Evolutionary conservation across 768 basidiomycete genomes (phyloP), one percentile per base, ranked within the genome.

Genomic region (Lactarius akahatsu): DNA sequence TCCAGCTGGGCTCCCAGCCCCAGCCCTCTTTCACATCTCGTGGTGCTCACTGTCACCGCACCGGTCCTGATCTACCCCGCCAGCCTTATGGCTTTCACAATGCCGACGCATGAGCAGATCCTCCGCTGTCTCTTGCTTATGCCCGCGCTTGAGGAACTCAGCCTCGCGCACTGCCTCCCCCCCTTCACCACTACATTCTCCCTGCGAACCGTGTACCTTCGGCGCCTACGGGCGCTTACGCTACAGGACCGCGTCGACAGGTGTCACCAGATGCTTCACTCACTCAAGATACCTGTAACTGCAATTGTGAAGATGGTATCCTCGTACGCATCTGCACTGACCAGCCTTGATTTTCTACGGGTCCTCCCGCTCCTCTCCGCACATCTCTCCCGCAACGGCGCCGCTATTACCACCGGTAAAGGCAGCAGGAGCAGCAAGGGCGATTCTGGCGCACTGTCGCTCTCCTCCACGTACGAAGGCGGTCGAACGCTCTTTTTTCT

Each of bases 121-220:
- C 38, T 67, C 50, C 57, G 59, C 30, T 67, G 50, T 20, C 23
- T 63, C 30, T 4, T 20, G 32, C 50, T 54, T 5, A 67, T 67
- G 62, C 66, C 66, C 1, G 61, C 32, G 9, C 52, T 67, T 16
- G 57, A 67, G 15, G 43, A 50, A 3, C 30, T 67, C 23, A 3
- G 16, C 20, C 66, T 67, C 16, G n/a, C 61, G 3, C 57, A 63
- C 41, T 67, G 62, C 41, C 66, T 67, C 52, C 57, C 66, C 23
- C 34, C 57, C 3, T n/a, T 59, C 57, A 34, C 57, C 7, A 10
- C 50, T 2, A 28, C 52, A 15, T 63, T 28, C 16, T 59, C 66
- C 1, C 26, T 50, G 20, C 57, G 62, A 2, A 47, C 66, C 20
- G 62, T 59, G 32, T 4, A 16, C 57, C 57, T 67, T 6, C 40